Evolutionary conservation across 2,329 filamentous ascomycete genomes (phyloP), one percentile per base, ranked within the genome.

Genomic region (Colletotrichum aenigma): DNA sequence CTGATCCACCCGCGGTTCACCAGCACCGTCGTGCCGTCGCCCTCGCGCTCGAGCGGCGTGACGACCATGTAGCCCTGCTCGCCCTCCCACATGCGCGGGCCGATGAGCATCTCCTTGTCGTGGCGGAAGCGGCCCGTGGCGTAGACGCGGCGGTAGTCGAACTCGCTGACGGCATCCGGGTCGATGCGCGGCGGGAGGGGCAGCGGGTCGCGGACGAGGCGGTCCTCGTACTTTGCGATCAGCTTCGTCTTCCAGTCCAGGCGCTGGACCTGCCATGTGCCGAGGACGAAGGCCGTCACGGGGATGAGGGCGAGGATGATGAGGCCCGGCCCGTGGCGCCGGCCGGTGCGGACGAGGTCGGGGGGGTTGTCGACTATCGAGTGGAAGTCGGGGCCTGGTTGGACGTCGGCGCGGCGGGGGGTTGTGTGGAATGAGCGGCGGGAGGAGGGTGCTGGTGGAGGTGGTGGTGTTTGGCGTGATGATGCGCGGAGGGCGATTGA

Each of bases 81-180:
- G 15, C 96, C 96, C 77, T 99, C 96, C 77, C 93, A 91, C 87
- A 98, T 92, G 64, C 97, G 92, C 73, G 97, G 97, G 1, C 97
- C 97, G 75, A 99, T 93, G 68, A 99, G 89, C 96, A 99, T 99
- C 88, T 99, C 97, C 83, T 94, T 92, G 83, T 98, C 96, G 85
- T 99, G 97, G 52, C 94, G 88, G 79, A 95, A 93, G 71, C 85
- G 87, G 12, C 97, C 97, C 0, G 88, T 91, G 13, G 95, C 94
- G 77, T 91, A 90, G 66, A 99, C 94, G 71, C 95, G 91, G 76
- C 97, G 91, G 86, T 96, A 98, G 84, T 99, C 96, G 83, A 99
- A 99, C 48, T 98, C 95, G 78, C 92, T 88, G 79, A 98, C 90
- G 12, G 94, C 95, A n/a, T 89, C 87, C 0, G 95, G 94, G 83